Evolutionary conservation across 148 eudicot genomes (phyloP).

Genomic region (Fallopia convolvulus): DNA sequence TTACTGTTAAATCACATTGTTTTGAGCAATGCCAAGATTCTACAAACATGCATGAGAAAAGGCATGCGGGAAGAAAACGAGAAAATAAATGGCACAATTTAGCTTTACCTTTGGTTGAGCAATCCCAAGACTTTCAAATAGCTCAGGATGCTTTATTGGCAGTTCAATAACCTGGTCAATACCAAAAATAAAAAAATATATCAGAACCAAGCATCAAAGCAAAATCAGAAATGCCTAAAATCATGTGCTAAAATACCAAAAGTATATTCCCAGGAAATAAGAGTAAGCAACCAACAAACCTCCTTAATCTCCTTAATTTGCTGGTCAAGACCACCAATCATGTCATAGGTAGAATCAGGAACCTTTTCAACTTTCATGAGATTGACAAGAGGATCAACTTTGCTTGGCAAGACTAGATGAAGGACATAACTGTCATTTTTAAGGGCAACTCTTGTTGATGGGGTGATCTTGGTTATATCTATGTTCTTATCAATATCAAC

Average conservation of each 20-base stretch:
- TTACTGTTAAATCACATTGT: not conserved
- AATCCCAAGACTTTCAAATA: slow-evolving; percentile 63
- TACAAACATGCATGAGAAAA: not conserved
- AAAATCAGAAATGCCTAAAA: not conserved
- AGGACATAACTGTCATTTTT: slow-evolving; percentile 74
- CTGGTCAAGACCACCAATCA: slow-evolving; percentile 74
- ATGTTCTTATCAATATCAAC: slow-evolving; percentile 69
- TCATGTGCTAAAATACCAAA: not conserved
- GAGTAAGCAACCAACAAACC: slow-evolving; percentile 26
- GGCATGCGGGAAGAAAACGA: not conserved
- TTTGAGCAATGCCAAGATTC: not conserved
- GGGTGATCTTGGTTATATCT: slow-evolving; percentile 61
- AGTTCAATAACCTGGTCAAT: slow-evolving; percentile 53
- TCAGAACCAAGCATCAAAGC: not conserved
- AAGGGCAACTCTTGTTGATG: slow-evolving; percentile 64
- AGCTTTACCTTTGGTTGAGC: slow-evolving; percentile 61
- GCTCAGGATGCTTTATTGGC: slow-evolving; percentile 59
- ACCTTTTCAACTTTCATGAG: slow-evolving; percentile 83
- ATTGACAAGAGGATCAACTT: slow-evolving; percentile 71
- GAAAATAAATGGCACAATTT: not conserved
- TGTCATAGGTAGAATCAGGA: slow-evolving; percentile 81
- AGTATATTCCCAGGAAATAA: not conserved
- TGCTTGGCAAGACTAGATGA: slow-evolving; percentile 59
- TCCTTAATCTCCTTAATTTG: slow-evolving; percentile 81
- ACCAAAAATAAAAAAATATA: not conserved